Percentiles rank a stretch among this genome's conserved stretches.
These are phyloP conservation scores for Mucor lusitanicus DNA, from an alignment of 371 early-diverging fungal species.

Conservation along the genomic window DNA sequence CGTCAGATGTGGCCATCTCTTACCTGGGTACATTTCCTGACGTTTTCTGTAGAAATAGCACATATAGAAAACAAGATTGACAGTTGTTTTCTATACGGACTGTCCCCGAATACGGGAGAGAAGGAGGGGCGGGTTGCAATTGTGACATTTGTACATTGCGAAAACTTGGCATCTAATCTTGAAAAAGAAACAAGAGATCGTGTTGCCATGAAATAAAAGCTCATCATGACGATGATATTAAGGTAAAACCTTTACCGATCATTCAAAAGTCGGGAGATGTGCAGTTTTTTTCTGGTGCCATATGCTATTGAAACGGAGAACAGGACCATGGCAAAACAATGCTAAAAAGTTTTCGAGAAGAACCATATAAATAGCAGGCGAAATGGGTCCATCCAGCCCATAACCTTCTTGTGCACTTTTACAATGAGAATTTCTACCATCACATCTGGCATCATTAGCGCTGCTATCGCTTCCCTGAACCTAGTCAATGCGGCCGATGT, in stretches of 20 bases:
- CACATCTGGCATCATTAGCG: constrained; percentile 3
- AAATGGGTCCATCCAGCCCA: neutral
- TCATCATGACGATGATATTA: neutral
- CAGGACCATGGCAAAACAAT: neutral
- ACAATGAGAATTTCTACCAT: constrained; percentile 1
- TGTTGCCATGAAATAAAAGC: neutral
- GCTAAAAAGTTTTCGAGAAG: neutral
- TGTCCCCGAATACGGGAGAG: too few relatives aligned
- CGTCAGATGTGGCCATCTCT: neutral
- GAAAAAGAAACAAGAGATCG: neutral
- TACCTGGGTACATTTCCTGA: neutral
- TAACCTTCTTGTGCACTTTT: neutral
- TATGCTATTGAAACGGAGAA: neutral
- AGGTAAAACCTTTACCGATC: neutral
- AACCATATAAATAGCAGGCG: neutral
- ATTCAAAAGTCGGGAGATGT: neutral
- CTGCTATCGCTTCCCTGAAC: neutral
- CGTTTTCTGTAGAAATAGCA: neutral
- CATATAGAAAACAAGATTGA: neutral
- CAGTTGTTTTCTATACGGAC: too few relatives aligned
- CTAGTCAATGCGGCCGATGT: constrained; percentile 27
- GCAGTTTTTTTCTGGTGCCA: neutral
- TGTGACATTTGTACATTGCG: too few relatives aligned
- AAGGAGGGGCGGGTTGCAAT: too few relatives aligned
- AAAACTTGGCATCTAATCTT: too few relatives aligned